These are phyloP conservation scores for Primulina huaijiensis DNA, from an alignment of 257 asterid species.

Conservation along the genomic window DNA sequence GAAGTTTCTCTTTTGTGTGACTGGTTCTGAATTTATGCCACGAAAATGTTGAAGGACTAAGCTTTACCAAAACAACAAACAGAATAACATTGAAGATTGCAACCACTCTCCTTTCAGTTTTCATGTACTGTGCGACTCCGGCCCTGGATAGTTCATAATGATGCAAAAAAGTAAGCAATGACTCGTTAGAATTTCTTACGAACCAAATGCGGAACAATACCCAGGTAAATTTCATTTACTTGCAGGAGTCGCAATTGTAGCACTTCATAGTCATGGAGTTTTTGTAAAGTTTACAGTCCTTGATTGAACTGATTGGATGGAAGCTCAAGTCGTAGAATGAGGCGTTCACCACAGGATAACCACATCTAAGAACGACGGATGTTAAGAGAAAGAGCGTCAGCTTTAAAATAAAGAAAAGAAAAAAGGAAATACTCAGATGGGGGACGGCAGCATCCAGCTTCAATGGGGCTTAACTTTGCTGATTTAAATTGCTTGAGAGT, in stretches of 20 bases:
- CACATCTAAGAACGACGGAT: conserved; percentile 49
- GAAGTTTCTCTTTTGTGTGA: not conserved
- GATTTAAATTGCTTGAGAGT: conserved; percentile 51
- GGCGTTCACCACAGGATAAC: conserved; percentile 82
- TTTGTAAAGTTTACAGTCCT: conserved; percentile 82
- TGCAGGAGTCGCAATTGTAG: conserved; percentile 93
- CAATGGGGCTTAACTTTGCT: conserved; percentile 80
- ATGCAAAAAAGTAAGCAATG: conserved; percentile 7
- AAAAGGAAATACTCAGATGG: conserved; percentile 68
- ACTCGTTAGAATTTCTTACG: conserved; percentile 7
- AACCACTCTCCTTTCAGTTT: conserved; percentile 91
- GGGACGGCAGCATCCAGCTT: conserved; percentile 95
- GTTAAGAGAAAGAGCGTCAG: not conserved
- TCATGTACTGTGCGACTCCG: conserved; percentile 96
- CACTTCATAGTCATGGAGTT: conserved; percentile 66
- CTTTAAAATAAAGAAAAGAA: not conserved
- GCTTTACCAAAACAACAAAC: conserved; percentile 66
- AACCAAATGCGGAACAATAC: conserved; percentile 17
- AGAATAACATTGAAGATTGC: conserved; percentile 81
- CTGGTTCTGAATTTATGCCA: not conserved
- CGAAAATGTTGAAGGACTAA: conserved; percentile 10
- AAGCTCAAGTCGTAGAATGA: conserved; percentile 82
- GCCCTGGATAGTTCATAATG: conserved; percentile 49
- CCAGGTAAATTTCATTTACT: conserved; percentile 36
- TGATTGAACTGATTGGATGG: conserved; percentile 62